Evolutionary conservation across 2,329 filamentous ascomycete species (phyloP).

Genomic region (Epichloe gansuensis): DNA sequence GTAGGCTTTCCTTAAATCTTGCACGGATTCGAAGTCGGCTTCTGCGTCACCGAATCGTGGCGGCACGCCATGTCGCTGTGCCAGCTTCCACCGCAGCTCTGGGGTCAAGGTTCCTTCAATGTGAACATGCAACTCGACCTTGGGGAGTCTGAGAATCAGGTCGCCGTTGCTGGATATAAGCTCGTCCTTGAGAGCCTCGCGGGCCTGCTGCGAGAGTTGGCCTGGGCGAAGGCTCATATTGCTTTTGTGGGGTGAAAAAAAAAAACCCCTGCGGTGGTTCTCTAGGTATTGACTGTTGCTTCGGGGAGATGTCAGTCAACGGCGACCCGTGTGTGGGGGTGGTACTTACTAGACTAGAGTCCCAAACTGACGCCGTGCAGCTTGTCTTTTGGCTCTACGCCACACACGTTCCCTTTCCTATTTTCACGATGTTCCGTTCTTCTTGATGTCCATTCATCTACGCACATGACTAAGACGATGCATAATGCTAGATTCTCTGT

Average conservation of each 20-base stretch:
- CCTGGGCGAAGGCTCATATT: not conserved
- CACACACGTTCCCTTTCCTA: no score
- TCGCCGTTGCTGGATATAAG: not conserved
- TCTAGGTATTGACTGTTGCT: no score
- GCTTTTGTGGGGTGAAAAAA: not conserved
- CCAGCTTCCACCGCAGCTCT: slow-evolving; percentile 54
- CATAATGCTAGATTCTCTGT: no score
- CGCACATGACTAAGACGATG: not conserved
- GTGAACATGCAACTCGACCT: slow-evolving; percentile 72
- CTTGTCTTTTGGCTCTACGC: no score
- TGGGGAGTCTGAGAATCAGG: slow-evolving; percentile 36
- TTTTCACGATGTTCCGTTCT: no score
- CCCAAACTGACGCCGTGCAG: no score
- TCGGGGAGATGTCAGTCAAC: no score
- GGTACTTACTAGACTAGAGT: not conserved
- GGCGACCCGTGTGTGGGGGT: no score
- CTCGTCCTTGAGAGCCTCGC: not conserved
- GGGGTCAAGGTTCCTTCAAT: slow-evolving; percentile 63
- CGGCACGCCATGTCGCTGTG: slow-evolving; percentile 48
- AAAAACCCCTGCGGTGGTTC: not conserved
- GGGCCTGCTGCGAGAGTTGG: not conserved
- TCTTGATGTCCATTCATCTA: not conserved
- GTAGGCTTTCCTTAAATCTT: slow-evolving; percentile 44
- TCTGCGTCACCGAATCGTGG: slow-evolving; percentile 37
- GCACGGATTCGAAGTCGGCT: slow-evolving; percentile 27